Conservation (phyloP, 257 asterid species). For the Rauvolfia tetraphylla region DNA sequence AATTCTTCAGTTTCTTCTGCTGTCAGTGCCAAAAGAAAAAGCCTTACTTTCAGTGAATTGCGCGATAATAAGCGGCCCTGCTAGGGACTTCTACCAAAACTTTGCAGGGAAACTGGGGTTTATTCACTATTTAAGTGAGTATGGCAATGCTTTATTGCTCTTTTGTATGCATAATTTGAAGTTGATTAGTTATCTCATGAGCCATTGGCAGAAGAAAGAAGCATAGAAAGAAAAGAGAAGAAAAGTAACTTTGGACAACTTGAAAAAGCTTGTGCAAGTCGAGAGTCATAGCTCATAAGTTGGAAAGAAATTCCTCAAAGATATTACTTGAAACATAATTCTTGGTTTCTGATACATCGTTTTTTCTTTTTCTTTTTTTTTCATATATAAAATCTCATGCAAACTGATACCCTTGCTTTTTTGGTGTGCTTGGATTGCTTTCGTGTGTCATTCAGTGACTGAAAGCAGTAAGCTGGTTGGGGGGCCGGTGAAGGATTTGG, state of each 20-base stretch:
- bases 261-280: constrained; percentile 1
- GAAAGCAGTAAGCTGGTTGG: constrained; percentile 1
- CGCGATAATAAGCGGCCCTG: background rate
- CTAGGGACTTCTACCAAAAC: background rate
- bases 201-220: background rate
- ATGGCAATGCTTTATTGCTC: background rate
- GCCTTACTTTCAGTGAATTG: constrained; percentile 39
- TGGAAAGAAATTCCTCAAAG: background rate
- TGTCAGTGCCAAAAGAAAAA: constrained; percentile 39
- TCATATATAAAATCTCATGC: constrained; percentile 30
- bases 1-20: constrained; percentile 24
- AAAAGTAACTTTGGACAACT: background rate
- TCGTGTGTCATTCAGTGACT: constrained; percentile 20
- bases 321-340: background rate
- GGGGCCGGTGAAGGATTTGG: background rate
- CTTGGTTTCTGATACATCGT: constrained; percentile 26
- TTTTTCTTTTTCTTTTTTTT: constrained; percentile 1
- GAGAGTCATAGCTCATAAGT: constrained; percentile 6
- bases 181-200: background rate
- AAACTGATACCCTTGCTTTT: constrained; percentile 39
- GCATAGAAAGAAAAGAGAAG: background rate
- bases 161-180: background rate
- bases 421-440: constrained; percentile 41
- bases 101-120: background rate
- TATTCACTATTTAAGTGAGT: background rate